Evolutionary conservation across 2,329 filamentous ascomycete species (phyloP).

Genomic region (Colletotrichum melonis): DNA sequence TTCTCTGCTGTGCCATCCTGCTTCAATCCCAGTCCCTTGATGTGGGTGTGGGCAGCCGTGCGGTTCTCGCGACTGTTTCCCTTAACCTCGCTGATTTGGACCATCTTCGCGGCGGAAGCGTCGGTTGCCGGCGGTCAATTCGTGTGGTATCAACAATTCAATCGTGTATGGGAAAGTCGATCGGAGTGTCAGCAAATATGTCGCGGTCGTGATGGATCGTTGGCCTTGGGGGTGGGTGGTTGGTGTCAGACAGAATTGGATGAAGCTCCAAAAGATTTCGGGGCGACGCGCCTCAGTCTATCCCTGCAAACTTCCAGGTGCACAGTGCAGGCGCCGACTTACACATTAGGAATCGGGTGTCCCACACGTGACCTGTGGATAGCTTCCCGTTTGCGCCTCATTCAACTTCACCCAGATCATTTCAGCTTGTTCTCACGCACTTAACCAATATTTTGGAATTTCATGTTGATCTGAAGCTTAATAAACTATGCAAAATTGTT

Average conservation of each 20-base stretch:
- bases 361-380: conserved; percentile 36
- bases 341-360: conserved; percentile 23
- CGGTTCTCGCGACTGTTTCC: conserved; percentile 94
- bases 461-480: not conserved
- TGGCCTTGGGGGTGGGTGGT: conserved; percentile 6
- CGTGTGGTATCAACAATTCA: conserved; percentile 22
- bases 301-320: conserved; percentile 32
- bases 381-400: conserved; percentile 18
- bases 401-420: not conserved
- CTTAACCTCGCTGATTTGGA: conserved; percentile 94
- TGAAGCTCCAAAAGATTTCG: conserved; percentile 38
- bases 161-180: not conserved
- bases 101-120: conserved; percentile 66
- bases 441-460: not conserved
- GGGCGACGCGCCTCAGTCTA: conserved; percentile 33
- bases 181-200: not conserved
- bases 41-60: conserved; percentile 97
- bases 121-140: conserved; percentile 34
- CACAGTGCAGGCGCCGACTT: conserved; percentile 31
- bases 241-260: conserved; percentile 26
- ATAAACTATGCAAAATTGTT: too few species aligned
- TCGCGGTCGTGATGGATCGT: conserved; percentile 10
- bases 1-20: conserved; percentile 87
- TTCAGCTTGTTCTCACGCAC: not conserved
- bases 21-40: conserved; percentile 92